Evolutionary conservation across 1,139 yeast species (phyloP).

Genomic region (Saccharomycopsis phalli): DNA sequence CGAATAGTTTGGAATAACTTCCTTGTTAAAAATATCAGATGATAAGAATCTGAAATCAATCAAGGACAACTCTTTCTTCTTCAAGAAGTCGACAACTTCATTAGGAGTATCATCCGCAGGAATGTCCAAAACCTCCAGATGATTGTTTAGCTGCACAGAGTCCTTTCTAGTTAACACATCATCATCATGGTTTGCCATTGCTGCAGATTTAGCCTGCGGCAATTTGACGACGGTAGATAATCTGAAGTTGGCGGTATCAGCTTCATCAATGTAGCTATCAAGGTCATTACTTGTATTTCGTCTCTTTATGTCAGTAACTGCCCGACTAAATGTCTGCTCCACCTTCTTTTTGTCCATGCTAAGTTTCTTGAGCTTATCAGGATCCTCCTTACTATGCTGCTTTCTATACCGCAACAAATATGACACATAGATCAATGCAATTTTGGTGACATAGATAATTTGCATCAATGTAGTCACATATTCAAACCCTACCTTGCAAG

Average conservation of each 20-base stretch:
- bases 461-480: slow-evolving; percentile 64
- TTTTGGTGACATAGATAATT: slow-evolving; percentile 65
- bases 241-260: slow-evolving; percentile 54
- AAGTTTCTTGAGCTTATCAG: not conserved
- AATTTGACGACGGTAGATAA: slow-evolving; percentile 42
- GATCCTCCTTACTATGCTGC: not conserved
- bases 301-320: slow-evolving; percentile 70
- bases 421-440: slow-evolving; percentile 51
- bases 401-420: slow-evolving; percentile 22
- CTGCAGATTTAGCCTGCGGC: slow-evolving; percentile 28
- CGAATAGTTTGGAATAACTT: slow-evolving; percentile 79
- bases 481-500: slow-evolving; percentile 45
- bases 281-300: too few relatives aligned
- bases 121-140: slow-evolving; percentile 15
- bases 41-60: slow-evolving; percentile 97
- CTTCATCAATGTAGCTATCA: slow-evolving; percentile 59
- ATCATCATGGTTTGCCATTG: slow-evolving; percentile 24
- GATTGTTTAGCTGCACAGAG: slow-evolving; percentile 15
- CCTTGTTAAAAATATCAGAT: slow-evolving; percentile 90
- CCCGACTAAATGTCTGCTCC: slow-evolving; percentile 52
- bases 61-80: slow-evolving; percentile 78
- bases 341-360: slow-evolving; percentile 19
- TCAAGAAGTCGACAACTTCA: slow-evolving; percentile 41
- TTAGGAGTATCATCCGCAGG: slow-evolving; percentile 16
- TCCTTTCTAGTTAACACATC: slow-evolving; percentile 30